phyloP scores from a whole-genome alignment of 2,329 filamentous ascomycete species.

The Cladosporium sp. region DNA sequence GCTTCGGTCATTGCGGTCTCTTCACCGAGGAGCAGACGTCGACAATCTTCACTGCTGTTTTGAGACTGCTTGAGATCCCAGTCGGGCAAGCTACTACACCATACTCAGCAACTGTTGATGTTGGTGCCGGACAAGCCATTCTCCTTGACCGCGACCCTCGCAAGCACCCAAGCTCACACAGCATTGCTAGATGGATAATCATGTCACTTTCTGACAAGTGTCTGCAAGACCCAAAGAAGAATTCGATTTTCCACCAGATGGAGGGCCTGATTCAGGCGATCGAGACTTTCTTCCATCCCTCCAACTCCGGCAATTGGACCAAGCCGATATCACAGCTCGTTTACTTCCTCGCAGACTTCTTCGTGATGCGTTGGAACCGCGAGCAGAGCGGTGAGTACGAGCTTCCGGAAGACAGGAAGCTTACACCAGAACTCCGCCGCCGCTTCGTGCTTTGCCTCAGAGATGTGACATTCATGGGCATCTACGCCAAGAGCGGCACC shows the following conservation, averaged over 20 bases:
- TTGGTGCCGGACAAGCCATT: conserved; percentile 76
- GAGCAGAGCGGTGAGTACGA: conserved; percentile 92
- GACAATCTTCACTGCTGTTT: conserved; percentile 85
- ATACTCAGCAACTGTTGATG: conserved; percentile 78
- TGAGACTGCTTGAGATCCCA: conserved; percentile 89
- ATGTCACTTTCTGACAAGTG: conserved; percentile 89
- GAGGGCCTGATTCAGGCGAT: conserved; percentile 92
- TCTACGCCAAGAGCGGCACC: conserved; percentile 92
- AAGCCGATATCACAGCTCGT: conserved; percentile 85
- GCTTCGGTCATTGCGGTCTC: conserved; percentile 83
- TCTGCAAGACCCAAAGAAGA: conserved; percentile 64
- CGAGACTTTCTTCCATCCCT: conserved; percentile 98
- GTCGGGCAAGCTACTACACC: conserved; percentile 94
- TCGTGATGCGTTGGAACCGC: conserved; percentile 95
- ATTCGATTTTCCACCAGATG: conserved; percentile 76
- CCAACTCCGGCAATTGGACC: conserved; percentile 91
- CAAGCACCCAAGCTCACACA: conserved; percentile 88
- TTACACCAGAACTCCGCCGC: conserved; percentile 78
- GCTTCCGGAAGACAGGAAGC: conserved; percentile 73
- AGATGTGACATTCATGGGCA: conserved; percentile 96
- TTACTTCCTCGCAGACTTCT: conserved; percentile 91
- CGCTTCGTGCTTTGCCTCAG: conserved; percentile 86
- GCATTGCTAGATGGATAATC: conserved; percentile 88
- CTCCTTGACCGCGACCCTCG: conserved; percentile 90
- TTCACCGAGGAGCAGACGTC: conserved; percentile 91